phyloP scores from a whole-genome alignment of 2,329 filamentous ascomycete species.

The Scytalidium lignicola region DNA sequence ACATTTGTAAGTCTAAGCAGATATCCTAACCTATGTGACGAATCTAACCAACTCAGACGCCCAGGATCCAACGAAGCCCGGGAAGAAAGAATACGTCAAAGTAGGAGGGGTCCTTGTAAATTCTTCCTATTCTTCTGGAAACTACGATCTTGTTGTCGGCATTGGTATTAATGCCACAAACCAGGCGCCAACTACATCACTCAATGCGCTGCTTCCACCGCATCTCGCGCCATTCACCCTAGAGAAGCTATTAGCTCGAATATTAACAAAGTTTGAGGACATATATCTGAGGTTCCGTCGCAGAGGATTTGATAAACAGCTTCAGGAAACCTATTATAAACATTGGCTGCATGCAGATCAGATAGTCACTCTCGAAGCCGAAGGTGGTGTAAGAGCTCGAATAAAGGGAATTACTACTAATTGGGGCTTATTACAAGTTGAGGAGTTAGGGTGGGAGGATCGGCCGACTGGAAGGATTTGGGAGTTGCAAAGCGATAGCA shows the following conservation, averaged over 20 bases:
- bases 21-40: background rate
- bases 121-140: conserved; percentile 69
- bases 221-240: conserved; percentile 55
- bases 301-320: conserved; percentile 65
- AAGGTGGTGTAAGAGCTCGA: conserved; percentile 67
- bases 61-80: conserved; percentile 53
- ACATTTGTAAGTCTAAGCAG: conserved; percentile 60
- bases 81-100: conserved; percentile 64
- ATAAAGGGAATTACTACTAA: conserved; percentile 88
- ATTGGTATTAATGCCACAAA: conserved; percentile 86
- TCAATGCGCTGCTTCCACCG: conserved; percentile 64
- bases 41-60: conserved; percentile 44
- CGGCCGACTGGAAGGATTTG: conserved; percentile 71
- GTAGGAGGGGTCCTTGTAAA: conserved; percentile 92
- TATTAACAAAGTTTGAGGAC: conserved; percentile 72
- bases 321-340: conserved; percentile 74
- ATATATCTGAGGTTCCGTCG: conserved; percentile 71
- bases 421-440: conserved; percentile 80
- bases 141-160: conserved; percentile 82
- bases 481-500: conserved; percentile 90
- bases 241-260: conserved; percentile 76
- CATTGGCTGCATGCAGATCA: conserved; percentile 82
- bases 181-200: conserved; percentile 76
- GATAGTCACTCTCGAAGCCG: conserved; percentile 68
- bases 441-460: conserved; percentile 73